Base-by-base conservation (phyloP, 2,329 filamentous ascomycete genomes). In the Fusarium sp. region DNA sequence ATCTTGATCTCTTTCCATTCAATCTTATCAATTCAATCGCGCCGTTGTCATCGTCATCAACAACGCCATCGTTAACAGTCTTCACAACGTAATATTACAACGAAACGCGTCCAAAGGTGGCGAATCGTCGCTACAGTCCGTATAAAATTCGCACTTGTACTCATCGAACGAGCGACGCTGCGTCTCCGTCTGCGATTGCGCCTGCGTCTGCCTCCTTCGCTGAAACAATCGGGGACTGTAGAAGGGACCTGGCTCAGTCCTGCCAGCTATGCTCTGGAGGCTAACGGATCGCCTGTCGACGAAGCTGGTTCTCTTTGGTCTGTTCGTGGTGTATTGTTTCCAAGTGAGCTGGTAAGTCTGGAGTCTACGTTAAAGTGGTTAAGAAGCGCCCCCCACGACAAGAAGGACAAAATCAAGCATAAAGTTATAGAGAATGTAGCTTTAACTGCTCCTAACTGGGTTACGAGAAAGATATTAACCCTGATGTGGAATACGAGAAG, bases 201-300 rank as follows among this genome's bases (percentile, higher is more conserved):
- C 9, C 14, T 49, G 27, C 40, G 40, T 30, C 15, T 53, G 49
- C 29, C 57, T 49, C 57, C 57, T 59, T 59, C 44, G 49, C 20
- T 59, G 57, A 49, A 59, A 59, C 45, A 27, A 55, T 20, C 57
- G 57, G 57, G 57, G 57, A 12, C 49, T 54, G 57, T 51, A 27
- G 57, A 59, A 29, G 57, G 57, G 49, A 40, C 42, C 29, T 44
- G 52, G 45, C 15, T 47, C 15, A 50, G 46, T 50, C 46, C 29
- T 50, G 46, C 46, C 46, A 50, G 46, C 46, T 50, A n/a, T 51
- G 45, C 38, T 42, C 45, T 51, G 44, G 54, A 58, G 54, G 20
- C 10, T 42, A 38, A 54, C 46, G 18, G 34, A 57, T 65, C 25
- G 40, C 62, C 46, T 46, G 58, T 49, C 51, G 49, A 55, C 46